phyloP scores from a whole-genome alignment of 441 rosid species.

The Adansonia rubrostipa region DNA sequence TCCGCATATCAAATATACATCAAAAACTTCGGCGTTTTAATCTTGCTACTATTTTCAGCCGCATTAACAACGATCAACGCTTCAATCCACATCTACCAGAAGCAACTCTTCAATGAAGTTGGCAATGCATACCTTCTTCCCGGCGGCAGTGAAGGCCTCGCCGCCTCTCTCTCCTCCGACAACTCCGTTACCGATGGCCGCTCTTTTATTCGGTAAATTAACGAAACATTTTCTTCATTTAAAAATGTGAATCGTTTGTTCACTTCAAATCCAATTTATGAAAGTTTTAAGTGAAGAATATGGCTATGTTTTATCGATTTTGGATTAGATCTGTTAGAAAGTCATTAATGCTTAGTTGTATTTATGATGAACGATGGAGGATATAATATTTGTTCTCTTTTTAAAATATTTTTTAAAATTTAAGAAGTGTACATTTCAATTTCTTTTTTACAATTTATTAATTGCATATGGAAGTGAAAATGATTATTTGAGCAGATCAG shows the following conservation, averaged over 20 bases:
- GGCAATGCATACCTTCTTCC: slow-evolving; percentile 83
- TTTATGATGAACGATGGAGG: background rate
- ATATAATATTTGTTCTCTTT: background rate
- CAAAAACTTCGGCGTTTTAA: slow-evolving; percentile 16
- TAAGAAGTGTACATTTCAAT: background rate
- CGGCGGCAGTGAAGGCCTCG: slow-evolving; percentile 96
- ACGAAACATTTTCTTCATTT: background rate
- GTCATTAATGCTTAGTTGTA: background rate
- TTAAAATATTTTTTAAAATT: background rate
- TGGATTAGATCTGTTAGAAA: slow-evolving; percentile 16
- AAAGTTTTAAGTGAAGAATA: background rate
- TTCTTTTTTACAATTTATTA: background rate
- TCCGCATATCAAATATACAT: slow-evolving; percentile 26
- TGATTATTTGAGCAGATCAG: slow-evolving; percentile 5
- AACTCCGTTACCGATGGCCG: slow-evolving; percentile 32
- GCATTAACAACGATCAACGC: slow-evolving; percentile 35
- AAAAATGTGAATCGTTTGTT: background rate
- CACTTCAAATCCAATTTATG: background rate
- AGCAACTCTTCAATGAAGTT: slow-evolving; percentile 66
- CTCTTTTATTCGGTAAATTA: slow-evolving; percentile 62
- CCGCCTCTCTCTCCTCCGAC: slow-evolving; percentile 32
- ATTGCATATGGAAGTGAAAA: background rate
- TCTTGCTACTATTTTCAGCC: slow-evolving; percentile 33
- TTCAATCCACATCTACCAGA: slow-evolving; percentile 72
- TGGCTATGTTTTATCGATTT: background rate